Base-by-base conservation (phyloP, 805 yeast genomes). In the Kazachstania africana region DNA sequence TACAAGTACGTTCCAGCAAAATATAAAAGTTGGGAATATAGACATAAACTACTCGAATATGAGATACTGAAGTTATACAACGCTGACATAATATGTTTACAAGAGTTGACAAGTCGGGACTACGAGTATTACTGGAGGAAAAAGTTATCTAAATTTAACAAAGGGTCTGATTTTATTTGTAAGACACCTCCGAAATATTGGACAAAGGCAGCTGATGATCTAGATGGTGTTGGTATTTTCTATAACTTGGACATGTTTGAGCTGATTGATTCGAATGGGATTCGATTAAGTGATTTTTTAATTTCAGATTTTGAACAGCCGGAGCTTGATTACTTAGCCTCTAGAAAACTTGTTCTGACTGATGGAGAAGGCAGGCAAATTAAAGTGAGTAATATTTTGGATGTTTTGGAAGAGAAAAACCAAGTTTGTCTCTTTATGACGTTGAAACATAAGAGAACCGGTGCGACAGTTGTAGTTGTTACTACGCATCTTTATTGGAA, bases 401-500 rank as follows among this genome's bases (percentile, higher is more conserved):
- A 57, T 6, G 51, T 72, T 17, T 53, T 68, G 6, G 44, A 58
- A 12, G 50, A 55, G 22, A 55, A 75, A 42, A 74, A 75, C 44
- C 77, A 76, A 18, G 79, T 75, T 3, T 76, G 72, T 3, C 35
- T 72, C 3, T 52, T 74, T n/a, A 56, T 67, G 4, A 65, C 66
- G 9, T 46, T 74, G 24, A 50, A 55, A 33, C 79, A 74, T 43
- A 55, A 49, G 30, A 41, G 35, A 1, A 60, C 71, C 0, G 50
- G 55, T 8, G 54, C 62, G 21, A 40, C 50, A 3, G 45, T 73
- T 3, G 65, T 69, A 24, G 60, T 71, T 2, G 55, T 73, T n/a
- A 74, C 72, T 38, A 73, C 79, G 0, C 80, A 74, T 47, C 50
- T 74, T 8, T 74, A 74, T 43, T 74, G 80, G 80, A 65, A 66